These are phyloP conservation scores for Alternaria consortialis DNA, from an alignment of 2,329 filamentous ascomycete genomes.

Conservation along the genomic window DNA sequence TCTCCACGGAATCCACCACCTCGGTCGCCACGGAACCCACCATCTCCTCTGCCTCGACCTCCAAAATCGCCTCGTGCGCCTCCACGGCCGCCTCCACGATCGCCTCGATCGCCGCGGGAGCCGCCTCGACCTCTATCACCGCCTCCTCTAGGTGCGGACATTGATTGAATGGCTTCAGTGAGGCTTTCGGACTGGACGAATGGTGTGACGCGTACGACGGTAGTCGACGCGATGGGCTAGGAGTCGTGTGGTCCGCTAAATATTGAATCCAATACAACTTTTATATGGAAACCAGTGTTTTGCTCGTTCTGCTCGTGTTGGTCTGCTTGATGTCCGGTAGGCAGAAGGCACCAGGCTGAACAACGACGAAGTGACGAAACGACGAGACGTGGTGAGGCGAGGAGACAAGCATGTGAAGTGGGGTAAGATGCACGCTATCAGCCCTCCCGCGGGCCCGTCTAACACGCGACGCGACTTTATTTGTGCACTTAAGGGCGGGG, in stretches of 20 bases:
- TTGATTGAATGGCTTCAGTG: slow-evolving; percentile 10
- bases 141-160: slow-evolving; percentile 17
- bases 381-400: background rate
- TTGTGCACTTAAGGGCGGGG: background rate
- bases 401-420: slow-evolving; percentile 6
- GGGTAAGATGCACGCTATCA: slow-evolving; percentile 1
- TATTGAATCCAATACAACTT: too few relatives aligned
- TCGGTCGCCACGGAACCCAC: background rate
- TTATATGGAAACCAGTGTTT: too few relatives aligned
- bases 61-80: slow-evolving; percentile 2
- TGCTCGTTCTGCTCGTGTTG: too few relatives aligned
- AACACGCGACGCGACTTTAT: background rate
- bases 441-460: background rate
- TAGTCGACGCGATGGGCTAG: background rate
- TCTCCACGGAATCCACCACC: background rate
- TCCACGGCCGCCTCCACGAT: slow-evolving; percentile 9
- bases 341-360: slow-evolving; percentile 1
- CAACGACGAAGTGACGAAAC: background rate
- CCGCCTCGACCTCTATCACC: slow-evolving; percentile 9
- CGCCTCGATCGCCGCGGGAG: background rate
- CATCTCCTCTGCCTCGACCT: slow-evolving; percentile 1
- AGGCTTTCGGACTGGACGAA: slow-evolving; percentile 9
- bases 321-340: background rate
- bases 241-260: too few relatives aligned
- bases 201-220: background rate